phyloP scores from a whole-genome alignment of 352 stramenopile genomes.

The Phytophthora pistaciae region DNA sequence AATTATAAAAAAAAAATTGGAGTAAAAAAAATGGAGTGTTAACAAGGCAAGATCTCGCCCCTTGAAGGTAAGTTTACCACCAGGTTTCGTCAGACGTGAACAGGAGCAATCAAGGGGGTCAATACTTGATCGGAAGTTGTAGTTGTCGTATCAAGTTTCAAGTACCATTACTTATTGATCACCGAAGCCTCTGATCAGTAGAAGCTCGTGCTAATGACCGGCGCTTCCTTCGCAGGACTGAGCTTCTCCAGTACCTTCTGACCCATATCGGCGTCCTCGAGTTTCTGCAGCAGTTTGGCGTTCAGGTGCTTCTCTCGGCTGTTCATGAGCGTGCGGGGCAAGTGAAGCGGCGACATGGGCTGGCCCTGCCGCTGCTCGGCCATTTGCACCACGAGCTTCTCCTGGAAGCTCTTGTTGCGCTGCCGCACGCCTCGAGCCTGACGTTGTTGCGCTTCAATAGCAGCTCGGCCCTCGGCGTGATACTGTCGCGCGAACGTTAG shows the following conservation, averaged over 20 bases:
- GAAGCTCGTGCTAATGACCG: slow-evolving; percentile 64
- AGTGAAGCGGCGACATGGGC: slow-evolving; percentile 60
- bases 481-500: slow-evolving; percentile 64
- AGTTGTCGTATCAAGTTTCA: neutral
- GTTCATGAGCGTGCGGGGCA: slow-evolving; percentile 75
- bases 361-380: slow-evolving; percentile 57
- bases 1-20: too few relatives aligned
- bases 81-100: too few relatives aligned
- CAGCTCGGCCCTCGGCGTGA: slow-evolving; percentile 51
- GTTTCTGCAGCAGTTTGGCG: slow-evolving; percentile 72
- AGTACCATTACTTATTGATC: neutral
- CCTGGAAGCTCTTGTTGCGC: slow-evolving; percentile 71
- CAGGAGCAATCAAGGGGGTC: too few relatives aligned
- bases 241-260: slow-evolving; percentile 73
- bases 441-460: slow-evolving; percentile 55
- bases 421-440: slow-evolving; percentile 42
- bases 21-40: too few relatives aligned
- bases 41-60: too few relatives aligned
- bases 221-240: slow-evolving; percentile 57
- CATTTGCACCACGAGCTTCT: slow-evolving; percentile 72
- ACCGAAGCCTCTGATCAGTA: slow-evolving; percentile 37
- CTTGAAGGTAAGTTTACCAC: too few relatives aligned
- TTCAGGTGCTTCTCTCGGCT: slow-evolving; percentile 69
- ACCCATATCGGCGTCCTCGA: slow-evolving; percentile 61
- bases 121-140: too few relatives aligned